Evolutionary conservation across 345 rosid genomes (phyloP), one percentile per base, ranked within the genome.

Genomic region (Populus tremula): DNA sequence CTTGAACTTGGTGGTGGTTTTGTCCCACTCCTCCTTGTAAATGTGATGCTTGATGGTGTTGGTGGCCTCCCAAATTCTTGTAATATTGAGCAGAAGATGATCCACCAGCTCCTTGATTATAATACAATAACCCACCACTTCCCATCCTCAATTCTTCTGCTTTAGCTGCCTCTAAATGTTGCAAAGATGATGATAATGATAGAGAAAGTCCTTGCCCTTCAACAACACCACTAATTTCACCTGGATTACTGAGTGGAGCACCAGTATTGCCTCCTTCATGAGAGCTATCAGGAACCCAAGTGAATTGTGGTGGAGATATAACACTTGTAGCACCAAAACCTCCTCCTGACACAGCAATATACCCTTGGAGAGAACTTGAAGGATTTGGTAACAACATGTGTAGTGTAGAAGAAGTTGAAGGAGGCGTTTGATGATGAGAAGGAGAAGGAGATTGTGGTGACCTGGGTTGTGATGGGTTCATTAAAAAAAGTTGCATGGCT

Each of bases 201-300:
- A 95, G 78, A 17, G 99, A 95, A 71, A 95, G 96, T 25, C 98
- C 99, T 87, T 88, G 94, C 35, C 92, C 92, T 83, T 90, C 94
- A 50, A 84, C 93, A 47, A 83, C 80, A 54, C 91, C 76, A 14
- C 88, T 86, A 71, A 91, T 89, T 76, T 91, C 93, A 69, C 61
- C 71, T 27, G 86, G 86, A 80, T 81, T 80, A 73, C 76, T 80
- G 67, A 77, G 77, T n/a, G 80, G 76, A 12, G 72, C 79, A 62
- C 39, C 71, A 39, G 77, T 49, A 77, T 71, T 83, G 80, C 83
- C 73, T 77, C 80, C 90, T 53, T 79, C 86, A 64, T 78, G 87
- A 31, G 81, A 67, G 54, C 84, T 83, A 25, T 85, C 91, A 35
- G 89, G 86, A 65, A 86, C 87, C 97, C 97, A 92, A 16, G 89